phyloP scores from a whole-genome alignment of 352 stramenopile species.

The Pythium phragmiticola region DNA sequence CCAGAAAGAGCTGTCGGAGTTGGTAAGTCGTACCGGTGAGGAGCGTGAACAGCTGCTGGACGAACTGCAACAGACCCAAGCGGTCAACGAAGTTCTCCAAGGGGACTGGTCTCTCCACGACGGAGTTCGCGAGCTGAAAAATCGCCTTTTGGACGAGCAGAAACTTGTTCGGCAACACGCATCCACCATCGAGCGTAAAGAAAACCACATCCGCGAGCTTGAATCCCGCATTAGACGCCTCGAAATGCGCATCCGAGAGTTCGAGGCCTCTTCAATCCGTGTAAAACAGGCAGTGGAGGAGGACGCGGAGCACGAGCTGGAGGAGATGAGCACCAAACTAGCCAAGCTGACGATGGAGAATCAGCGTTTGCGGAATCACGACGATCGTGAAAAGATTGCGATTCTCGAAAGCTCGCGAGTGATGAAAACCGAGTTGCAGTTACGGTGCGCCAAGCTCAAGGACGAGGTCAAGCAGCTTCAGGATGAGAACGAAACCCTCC shows the following conservation, averaged over 20 bases:
- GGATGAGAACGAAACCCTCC: conserved; percentile 37
- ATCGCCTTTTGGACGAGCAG: conserved; percentile 19
- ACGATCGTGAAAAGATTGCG: conserved; percentile 22
- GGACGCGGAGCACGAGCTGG: conserved; percentile 40
- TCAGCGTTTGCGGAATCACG: conserved; percentile 34
- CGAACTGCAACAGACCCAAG: conserved; percentile 21
- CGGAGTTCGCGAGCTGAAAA: conserved; percentile 22
- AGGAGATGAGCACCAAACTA: conserved; percentile 45
- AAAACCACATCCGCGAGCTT: conserved; percentile 22
- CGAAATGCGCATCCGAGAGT: conserved; percentile 11
- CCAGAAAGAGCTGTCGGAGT: conserved; percentile 43
- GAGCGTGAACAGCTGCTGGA: conserved; percentile 55
- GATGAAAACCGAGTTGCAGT: conserved; percentile 29
- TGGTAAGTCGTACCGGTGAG: conserved; percentile 41
- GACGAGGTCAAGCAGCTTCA: conserved; percentile 46
- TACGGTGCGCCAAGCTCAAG: conserved; percentile 47
- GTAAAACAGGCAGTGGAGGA: conserved; percentile 44
- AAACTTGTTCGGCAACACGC: conserved; percentile 23
- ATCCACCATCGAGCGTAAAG: conserved; percentile 22
- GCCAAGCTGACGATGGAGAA: conserved; percentile 60
- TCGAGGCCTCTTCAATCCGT: conserved; percentile 18
- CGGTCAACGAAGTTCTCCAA: conserved; percentile 24
- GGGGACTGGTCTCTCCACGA: conserved; percentile 24
- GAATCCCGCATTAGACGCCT: conserved; percentile 18
- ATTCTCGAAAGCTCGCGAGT: conserved; percentile 19